phyloP scores from a whole-genome alignment of 805 yeast genomes.

The Candida quercuum region DNA sequence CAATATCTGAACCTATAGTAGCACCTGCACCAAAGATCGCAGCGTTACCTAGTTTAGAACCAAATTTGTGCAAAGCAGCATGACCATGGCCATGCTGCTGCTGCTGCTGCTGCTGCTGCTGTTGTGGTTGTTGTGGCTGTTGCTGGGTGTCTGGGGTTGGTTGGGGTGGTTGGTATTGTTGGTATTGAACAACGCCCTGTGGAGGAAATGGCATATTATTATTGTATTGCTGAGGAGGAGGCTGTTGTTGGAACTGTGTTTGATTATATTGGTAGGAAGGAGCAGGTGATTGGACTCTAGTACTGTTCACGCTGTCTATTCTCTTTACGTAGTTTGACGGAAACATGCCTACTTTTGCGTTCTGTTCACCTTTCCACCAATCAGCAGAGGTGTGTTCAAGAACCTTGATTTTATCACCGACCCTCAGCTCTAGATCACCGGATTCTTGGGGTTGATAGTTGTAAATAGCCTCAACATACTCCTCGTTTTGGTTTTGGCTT shows the following conservation, averaged over 20 bases:
- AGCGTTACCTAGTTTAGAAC: slow-evolving; percentile 84
- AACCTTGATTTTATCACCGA: slow-evolving; percentile 68
- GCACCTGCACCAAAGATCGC: slow-evolving; percentile 97
- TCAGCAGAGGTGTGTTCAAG: slow-evolving; percentile 71
- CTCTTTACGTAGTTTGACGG: slow-evolving; percentile 79
- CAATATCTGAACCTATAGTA: slow-evolving; percentile 78
- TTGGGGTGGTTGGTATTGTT: slow-evolving; percentile 15
- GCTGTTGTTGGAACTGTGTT: slow-evolving; percentile 8
- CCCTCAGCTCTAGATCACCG: slow-evolving; percentile 60
- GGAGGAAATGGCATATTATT: slow-evolving; percentile 10
- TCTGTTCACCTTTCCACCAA: slow-evolving; percentile 84
- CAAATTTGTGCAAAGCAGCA: slow-evolving; percentile 51
- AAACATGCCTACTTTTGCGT: slow-evolving; percentile 69
- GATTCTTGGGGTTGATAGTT: slow-evolving; percentile 69
- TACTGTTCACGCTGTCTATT: slow-evolving; percentile 4
- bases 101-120: slow-evolving; percentile 26
- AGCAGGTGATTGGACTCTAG: slow-evolving; percentile 8
- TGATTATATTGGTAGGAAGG: slow-evolving; percentile 10
- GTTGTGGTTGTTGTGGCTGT: slow-evolving; percentile 28
- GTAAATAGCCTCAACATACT: slow-evolving; percentile 63
- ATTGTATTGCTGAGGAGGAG: slow-evolving; percentile 10
- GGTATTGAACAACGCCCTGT: slow-evolving; percentile 8
- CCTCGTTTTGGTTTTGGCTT: slow-evolving; percentile 22
- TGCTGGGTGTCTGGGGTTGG: slow-evolving; percentile 22
- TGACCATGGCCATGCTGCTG: slow-evolving; percentile 27